Evolutionary conservation across 305 asterid genomes (phyloP).

Genomic region (Solanum hybrid): DNA sequence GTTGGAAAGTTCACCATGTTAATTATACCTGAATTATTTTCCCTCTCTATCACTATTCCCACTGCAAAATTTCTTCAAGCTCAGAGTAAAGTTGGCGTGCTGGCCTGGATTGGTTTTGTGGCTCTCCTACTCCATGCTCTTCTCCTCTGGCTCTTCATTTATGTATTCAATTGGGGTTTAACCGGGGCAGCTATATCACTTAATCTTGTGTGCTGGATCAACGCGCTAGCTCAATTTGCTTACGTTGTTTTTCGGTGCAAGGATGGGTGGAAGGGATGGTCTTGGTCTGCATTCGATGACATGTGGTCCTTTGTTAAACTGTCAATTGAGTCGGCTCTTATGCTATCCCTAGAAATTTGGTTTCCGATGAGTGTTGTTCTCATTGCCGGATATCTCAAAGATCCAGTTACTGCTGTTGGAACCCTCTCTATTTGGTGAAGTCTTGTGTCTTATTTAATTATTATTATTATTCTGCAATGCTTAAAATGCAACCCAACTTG

Average conservation of each 20-base stretch:
- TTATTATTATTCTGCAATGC: neutral
- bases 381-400: constrained; percentile 27
- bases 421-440: constrained; percentile 37
- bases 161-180: constrained; percentile 28
- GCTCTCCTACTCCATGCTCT: constrained; percentile 15
- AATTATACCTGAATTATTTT: constrained; percentile 21
- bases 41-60: constrained; percentile 23
- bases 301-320: constrained; percentile 36
- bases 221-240: constrained; percentile 20
- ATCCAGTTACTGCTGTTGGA: constrained; percentile 38
- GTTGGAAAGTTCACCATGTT: constrained; percentile 21
- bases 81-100: constrained; percentile 26
- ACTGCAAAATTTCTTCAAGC: constrained; percentile 30
- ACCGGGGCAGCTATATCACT: constrained; percentile 26
- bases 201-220: constrained; percentile 20
- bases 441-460: neutral
- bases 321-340: constrained; percentile 32
- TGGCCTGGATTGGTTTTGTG: constrained; percentile 26
- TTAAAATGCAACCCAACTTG: neutral
- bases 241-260: constrained; percentile 30
- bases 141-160: constrained; percentile 26
- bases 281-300: constrained; percentile 26
- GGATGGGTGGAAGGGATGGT: constrained; percentile 38
- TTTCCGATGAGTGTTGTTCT: constrained; percentile 27
- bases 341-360: constrained; percentile 37